phyloP scores from a whole-genome alignment of 257 asterid genomes.

The Ehretia macrophylla region DNA sequence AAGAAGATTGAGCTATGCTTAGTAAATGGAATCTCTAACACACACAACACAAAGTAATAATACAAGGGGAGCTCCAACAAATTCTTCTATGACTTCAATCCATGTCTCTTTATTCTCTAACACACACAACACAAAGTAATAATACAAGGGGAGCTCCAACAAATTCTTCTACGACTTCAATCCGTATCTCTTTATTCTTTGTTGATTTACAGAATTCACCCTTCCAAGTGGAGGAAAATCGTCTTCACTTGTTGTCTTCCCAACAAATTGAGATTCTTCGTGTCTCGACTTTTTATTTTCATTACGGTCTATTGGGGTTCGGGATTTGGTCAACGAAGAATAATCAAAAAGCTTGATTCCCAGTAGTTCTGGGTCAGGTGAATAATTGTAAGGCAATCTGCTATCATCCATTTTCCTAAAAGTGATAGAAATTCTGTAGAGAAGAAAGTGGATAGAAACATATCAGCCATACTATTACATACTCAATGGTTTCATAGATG shows the following conservation, averaged over 20 bases:
- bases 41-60: no score
- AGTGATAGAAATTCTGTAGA: constrained; percentile 29
- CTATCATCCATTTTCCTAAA: constrained; percentile 29
- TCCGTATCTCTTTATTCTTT: neutral
- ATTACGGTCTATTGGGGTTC: neutral
- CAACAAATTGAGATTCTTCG: neutral
- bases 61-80: no score
- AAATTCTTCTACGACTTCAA: no score
- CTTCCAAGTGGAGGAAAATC: constrained; percentile 21
- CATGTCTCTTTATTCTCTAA: no score
- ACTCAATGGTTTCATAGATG: neutral
- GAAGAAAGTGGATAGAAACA: neutral
- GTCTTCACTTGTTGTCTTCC: neutral
- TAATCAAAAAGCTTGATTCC: constrained; percentile 11
- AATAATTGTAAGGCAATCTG: constrained; percentile 13
- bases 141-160: no score
- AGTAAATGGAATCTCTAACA: no score
- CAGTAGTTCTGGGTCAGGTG: constrained; percentile 15
- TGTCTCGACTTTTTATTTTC: neutral
- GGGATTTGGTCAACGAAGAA: neutral
- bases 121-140: no score
- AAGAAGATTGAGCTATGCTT: no score
- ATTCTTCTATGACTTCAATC: no score
- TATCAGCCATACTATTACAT: neutral
- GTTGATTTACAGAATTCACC: neutral